Evolutionary conservation across 176 grass and related monocot species (phyloP).

Genomic region (Oryza rufipogon): DNA sequence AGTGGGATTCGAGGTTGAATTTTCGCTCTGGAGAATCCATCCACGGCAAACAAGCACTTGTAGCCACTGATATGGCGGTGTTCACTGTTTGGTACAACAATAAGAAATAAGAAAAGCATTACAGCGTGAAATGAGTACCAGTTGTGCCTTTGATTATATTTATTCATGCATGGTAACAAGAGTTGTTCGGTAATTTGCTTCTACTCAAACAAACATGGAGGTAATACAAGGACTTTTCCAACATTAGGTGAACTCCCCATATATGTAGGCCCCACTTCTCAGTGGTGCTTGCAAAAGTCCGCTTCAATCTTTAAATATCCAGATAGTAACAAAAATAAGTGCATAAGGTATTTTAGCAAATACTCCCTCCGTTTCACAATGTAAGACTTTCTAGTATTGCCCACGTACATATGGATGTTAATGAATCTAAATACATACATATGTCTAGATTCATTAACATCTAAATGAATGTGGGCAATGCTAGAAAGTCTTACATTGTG

Average conservation of each 20-base stretch:
- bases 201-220: background rate
- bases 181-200: background rate
- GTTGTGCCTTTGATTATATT: background rate
- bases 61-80: slow-evolving; percentile 67
- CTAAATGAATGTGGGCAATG: too few species aligned
- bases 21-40: slow-evolving; percentile 71
- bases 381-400: too few species aligned
- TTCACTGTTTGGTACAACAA: slow-evolving; percentile 55
- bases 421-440: too few species aligned
- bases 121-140: slow-evolving; percentile 1
- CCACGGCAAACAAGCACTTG: slow-evolving; percentile 72
- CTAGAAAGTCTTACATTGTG: too few species aligned
- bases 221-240: background rate
- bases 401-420: too few species aligned
- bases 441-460: too few species aligned
- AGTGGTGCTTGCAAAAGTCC: background rate
- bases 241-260: slow-evolving; percentile 31
- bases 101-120: slow-evolving; percentile 27
- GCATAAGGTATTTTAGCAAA: background rate
- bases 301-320: background rate
- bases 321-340: slow-evolving; percentile 26
- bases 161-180: background rate
- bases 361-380: too few species aligned
- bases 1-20: slow-evolving; percentile 54
- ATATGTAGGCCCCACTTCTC: background rate